These are phyloP conservation scores for Ascochyta viciae-villosae DNA, from an alignment of 2,329 filamentous ascomycete species.

Conservation along the genomic window DNA sequence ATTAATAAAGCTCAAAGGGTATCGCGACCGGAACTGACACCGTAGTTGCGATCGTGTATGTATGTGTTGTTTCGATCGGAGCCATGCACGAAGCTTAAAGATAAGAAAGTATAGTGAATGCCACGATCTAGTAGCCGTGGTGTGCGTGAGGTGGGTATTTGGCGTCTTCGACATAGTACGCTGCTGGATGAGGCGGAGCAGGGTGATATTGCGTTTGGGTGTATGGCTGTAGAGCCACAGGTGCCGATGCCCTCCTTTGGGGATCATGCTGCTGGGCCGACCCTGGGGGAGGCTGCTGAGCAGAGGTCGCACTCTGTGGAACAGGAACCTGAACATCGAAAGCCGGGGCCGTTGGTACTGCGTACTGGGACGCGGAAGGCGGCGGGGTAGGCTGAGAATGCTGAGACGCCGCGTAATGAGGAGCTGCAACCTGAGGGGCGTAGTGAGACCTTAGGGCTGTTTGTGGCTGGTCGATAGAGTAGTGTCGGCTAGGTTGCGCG, in stretches of 20 bases:
- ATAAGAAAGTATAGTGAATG: background rate
- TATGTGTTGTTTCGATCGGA: conserved; percentile 15
- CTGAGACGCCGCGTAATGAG: conserved; percentile 32
- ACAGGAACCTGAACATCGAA: conserved; percentile 35
- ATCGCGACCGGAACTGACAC: conserved; percentile 27
- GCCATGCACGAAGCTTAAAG: background rate
- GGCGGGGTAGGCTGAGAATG: conserved; percentile 29
- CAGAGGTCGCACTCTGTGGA: conserved; percentile 24
- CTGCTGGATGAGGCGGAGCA: conserved; percentile 30
- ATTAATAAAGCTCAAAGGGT: conserved; percentile 20
- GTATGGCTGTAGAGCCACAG: conserved; percentile 38
- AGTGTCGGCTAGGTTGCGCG: conserved; percentile 26
- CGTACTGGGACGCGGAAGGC: conserved; percentile 33
- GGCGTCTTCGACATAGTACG: conserved; percentile 42
- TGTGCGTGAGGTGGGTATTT: conserved; percentile 30
- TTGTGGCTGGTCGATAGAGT: conserved; percentile 30
- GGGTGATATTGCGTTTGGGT: conserved; percentile 28
- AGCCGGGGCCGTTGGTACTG: conserved; percentile 29
- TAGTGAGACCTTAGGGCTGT: conserved; percentile 27
- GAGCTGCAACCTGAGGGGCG: conserved; percentile 18
- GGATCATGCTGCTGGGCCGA: conserved; percentile 30
- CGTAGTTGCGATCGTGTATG: conserved; percentile 21
- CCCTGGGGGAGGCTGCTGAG: conserved; percentile 24
- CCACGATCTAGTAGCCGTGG: conserved; percentile 4
- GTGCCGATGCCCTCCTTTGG: conserved; percentile 42